phyloP scores from a whole-genome alignment of 148 eudicot genomes.

The Chenopodium berlandieri region DNA sequence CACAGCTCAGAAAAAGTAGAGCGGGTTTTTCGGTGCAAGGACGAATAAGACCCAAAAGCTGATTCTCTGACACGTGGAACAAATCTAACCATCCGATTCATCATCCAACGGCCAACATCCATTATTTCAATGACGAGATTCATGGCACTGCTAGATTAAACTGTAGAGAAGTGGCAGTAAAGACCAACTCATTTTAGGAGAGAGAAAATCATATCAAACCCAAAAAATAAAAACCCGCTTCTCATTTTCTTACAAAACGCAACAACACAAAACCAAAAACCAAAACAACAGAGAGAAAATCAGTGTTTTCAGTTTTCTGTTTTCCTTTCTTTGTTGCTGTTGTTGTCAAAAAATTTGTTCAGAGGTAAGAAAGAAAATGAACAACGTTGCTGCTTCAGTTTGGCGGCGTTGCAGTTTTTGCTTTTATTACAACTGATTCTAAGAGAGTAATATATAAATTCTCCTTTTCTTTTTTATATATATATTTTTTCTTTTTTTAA shows the following conservation, averaged over 20 bases:
- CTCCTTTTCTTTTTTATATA: too few species aligned
- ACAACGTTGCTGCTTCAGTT: conserved; percentile 11
- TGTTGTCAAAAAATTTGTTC: conserved; percentile 3
- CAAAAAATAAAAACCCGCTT: not conserved
- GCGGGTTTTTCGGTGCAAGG: conserved; percentile 39
- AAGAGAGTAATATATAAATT: not conserved
- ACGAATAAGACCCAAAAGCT: conserved; percentile 29
- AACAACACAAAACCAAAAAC: not conserved
- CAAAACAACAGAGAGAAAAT: not conserved
- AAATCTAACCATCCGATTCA: conserved; percentile 15
- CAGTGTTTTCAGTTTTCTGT: conserved; percentile 1
- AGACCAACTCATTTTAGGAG: not conserved
- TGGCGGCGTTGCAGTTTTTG: conserved; percentile 95
- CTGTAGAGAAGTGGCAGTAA: conserved; percentile 27
- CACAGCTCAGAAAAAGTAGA: conserved; percentile 31
- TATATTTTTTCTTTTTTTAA: too few species aligned
- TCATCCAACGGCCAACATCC: conserved; percentile 16
- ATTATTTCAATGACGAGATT: not conserved
- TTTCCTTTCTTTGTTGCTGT: not conserved
- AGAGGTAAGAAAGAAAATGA: conserved; percentile 11
- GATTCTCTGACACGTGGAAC: conserved; percentile 24
- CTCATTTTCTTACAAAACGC: not conserved
- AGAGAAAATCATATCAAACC: not conserved
- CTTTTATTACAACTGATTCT: conserved; percentile 52
- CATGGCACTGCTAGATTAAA: conserved; percentile 23